phyloP scores from a whole-genome alignment of 148 eudicot species.

The Agrostemma githago region DNA sequence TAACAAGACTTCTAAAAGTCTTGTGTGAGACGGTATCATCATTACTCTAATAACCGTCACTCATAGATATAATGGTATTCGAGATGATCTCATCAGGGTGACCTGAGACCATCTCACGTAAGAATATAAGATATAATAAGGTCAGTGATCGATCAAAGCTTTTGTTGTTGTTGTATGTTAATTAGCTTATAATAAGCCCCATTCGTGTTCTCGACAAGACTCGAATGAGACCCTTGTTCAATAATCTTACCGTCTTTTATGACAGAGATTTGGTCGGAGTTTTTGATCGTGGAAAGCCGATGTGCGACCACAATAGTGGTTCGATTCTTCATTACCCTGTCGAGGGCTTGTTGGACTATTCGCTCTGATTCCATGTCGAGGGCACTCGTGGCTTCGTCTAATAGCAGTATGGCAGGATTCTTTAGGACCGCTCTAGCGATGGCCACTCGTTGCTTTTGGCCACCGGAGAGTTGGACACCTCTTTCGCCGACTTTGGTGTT shows the following conservation, averaged over 20 bases:
- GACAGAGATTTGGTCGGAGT: conserved; percentile 82
- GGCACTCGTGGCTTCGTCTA: conserved; percentile 95
- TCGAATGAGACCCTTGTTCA: conserved; percentile 78
- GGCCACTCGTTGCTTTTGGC: conserved; percentile 97
- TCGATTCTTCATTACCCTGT: conserved; percentile 83
- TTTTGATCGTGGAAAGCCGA: conserved; percentile 75
- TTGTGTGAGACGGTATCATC: background rate
- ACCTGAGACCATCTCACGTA: background rate
- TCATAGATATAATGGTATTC: background rate
- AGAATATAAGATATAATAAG: background rate
- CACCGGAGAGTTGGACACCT: conserved; percentile 92
- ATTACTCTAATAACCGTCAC: background rate
- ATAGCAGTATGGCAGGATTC: conserved; percentile 66
- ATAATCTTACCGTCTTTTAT: conserved; percentile 80
- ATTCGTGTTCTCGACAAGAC: conserved; percentile 50
- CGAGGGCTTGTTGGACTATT: conserved; percentile 83
- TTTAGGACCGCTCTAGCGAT: conserved; percentile 89
- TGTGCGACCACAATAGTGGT: conserved; percentile 87
- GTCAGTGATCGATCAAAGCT: conserved; percentile 21
- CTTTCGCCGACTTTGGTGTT: conserved; percentile 86
- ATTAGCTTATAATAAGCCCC: conserved; percentile 76
- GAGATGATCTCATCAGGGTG: background rate
- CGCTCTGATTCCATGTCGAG: conserved; percentile 87
- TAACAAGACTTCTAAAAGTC: background rate
- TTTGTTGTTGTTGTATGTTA: conserved; percentile 63